phyloP scores from a whole-genome alignment of 306 rosid genomes.

The Begonia fuchsioides region DNA sequence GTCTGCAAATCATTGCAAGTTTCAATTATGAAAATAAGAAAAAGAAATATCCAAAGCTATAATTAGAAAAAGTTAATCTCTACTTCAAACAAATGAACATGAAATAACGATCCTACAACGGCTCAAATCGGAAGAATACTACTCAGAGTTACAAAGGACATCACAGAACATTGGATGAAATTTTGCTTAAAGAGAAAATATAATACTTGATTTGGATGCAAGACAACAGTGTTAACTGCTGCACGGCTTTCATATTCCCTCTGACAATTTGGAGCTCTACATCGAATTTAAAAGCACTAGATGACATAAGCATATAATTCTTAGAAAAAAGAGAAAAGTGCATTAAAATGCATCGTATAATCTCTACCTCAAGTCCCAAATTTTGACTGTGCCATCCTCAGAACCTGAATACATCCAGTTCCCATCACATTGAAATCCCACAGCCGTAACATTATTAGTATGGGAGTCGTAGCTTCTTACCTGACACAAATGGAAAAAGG shows the following conservation, averaged over 20 bases:
- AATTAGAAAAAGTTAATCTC: neutral
- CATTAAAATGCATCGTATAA: neutral
- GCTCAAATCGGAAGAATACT: too few species aligned
- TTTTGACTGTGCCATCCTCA: constrained; percentile 97
- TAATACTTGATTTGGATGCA: constrained; percentile 88
- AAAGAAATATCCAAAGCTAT: neutral
- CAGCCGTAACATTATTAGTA: constrained; percentile 92
- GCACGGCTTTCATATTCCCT: constrained; percentile 99
- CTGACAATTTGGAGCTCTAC: constrained; percentile 97
- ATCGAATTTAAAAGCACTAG: constrained; percentile 1
- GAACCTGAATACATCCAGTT: constrained; percentile 99
- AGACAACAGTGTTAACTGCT: constrained; percentile 92
- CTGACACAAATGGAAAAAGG: constrained; percentile 23
- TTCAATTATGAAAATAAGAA: neutral
- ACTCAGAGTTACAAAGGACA: neutral
- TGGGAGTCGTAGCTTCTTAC: constrained; percentile 95
- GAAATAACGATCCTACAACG: too few species aligned
- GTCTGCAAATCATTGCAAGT: constrained; percentile 32
- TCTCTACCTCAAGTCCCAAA: constrained; percentile 93
- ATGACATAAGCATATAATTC: too few species aligned
- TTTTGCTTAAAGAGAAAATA: constrained; percentile 2
- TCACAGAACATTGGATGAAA: neutral
- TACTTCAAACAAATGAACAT: too few species aligned
- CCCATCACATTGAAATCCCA: constrained; percentile 99
- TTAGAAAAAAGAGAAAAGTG: too few species aligned